These are phyloP conservation scores for Phyllosticta citribraziliensis DNA, from an alignment of 2,329 filamentous ascomycete species.

Conservation along the genomic window DNA sequence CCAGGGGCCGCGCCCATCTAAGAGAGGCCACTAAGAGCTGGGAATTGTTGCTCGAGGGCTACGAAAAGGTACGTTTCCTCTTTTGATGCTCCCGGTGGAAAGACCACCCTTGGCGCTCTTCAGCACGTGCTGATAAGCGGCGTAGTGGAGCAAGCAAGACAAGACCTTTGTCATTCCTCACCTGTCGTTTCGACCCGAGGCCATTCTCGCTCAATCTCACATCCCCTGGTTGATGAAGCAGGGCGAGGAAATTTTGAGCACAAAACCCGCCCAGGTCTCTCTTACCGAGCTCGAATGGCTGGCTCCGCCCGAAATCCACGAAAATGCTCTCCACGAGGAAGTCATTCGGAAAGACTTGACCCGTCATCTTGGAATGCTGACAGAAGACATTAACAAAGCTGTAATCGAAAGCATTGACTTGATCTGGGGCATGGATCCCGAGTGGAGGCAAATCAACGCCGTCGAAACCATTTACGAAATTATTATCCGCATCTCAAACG, in stretches of 20 bases:
- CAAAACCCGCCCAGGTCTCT: conserved; percentile 1
- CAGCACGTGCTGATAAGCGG: background rate
- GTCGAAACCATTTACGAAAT: background rate
- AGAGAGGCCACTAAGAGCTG: background rate
- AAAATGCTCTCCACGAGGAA: conserved; percentile 1
- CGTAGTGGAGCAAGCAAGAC: conserved; percentile 3
- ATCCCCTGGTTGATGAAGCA: conserved; percentile 7
- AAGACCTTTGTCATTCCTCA: conserved; percentile 2
- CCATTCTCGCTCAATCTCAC: background rate
- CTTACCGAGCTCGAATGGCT: conserved; percentile 1
- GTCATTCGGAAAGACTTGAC: conserved; percentile 4
- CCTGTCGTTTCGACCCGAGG: background rate
- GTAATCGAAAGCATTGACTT: background rate
- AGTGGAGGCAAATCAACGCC: background rate
- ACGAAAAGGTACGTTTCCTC: conserved; percentile 1
- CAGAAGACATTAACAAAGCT: conserved; percentile 2
- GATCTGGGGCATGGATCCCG: conserved; percentile 1
- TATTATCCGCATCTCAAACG: background rate
- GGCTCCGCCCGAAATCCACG: background rate
- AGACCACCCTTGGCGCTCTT: background rate
- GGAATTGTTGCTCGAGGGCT: conserved; percentile 5
- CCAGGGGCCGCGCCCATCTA: background rate
- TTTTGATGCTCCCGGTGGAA: background rate
- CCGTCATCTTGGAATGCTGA: conserved; percentile 3
- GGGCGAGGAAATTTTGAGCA: conserved; percentile 2